Base-by-base conservation (phyloP, 441 rosid species). In the Gossypium gossypioides region DNA sequence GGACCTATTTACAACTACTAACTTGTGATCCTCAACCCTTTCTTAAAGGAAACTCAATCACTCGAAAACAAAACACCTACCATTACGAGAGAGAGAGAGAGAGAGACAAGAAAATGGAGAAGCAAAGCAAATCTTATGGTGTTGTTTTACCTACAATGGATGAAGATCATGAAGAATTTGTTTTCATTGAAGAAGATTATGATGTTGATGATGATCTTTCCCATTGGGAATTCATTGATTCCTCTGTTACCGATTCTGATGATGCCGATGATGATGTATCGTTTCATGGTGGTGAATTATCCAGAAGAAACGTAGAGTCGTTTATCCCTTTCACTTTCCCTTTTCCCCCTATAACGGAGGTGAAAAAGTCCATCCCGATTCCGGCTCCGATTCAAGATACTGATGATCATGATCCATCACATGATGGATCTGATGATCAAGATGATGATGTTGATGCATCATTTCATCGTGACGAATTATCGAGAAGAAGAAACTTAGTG, bases 151-250 rank as follows among this genome's bases (percentile, higher is more conserved):
- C 40, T 2, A 3, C 42, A 56, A 48, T 48, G 70, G 7, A 66
- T 4, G 61, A 29, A n/a, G 54, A 58, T 7, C 22, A 34, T 4
- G 74, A 70, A 37, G 56, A 21, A 9, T 34, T 70, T 6, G 42
- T 70, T 48, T 70, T 55, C 37, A 2, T 4, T 4, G 64, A 37
- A 21, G 52, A 13, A 32, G 71, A 63, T 44, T 72, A 58, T 2
- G 51, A 15, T 37, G 85, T 75, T 40, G 74, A 71, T 2, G 51
- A 15, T 37, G 84, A 76, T 46, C 55, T 80, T 10, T 74, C 84
- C 0, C 74, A 48, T 63, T 87, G 88, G 89, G 87, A 86, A 76
- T 74, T 86, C 76, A 48, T 87, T 46, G 73, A 82, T 71, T 61
- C 69, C 18, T 79, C 77, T 5, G 89, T 86, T 61, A 77, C 80